Conservation (phyloP, 2,329 filamentous ascomycete species). For the Epichloe uncinata region DNA sequence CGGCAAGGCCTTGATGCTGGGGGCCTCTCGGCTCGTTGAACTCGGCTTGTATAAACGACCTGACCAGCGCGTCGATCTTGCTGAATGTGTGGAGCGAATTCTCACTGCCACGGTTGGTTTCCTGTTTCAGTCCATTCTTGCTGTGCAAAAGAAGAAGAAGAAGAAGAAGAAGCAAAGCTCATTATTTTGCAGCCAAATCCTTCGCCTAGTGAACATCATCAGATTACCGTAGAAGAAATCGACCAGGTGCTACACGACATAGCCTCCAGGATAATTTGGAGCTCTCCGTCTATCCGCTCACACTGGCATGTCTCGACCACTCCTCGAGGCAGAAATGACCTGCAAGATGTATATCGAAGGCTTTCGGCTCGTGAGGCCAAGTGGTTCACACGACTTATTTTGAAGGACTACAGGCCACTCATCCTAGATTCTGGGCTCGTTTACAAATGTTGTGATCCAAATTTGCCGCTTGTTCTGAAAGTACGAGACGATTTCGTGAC, state of each 20-base stretch:
- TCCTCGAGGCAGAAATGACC: constrained; percentile 24
- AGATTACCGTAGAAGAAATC: constrained; percentile 58
- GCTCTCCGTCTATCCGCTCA: constrained; percentile 46
- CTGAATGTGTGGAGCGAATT: constrained; percentile 53
- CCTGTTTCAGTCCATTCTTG: not conserved
- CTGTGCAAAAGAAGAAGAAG: not conserved
- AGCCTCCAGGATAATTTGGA: constrained; percentile 58
- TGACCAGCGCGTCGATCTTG: constrained; percentile 51
- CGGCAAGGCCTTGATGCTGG: constrained; percentile 51
- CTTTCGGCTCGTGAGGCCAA: constrained; percentile 61
- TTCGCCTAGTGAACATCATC: constrained; percentile 13
- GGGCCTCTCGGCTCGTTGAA: constrained; percentile 44
- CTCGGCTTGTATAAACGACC: constrained; percentile 49
- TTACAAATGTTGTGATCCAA: constrained; percentile 49
- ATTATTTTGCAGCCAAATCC: constrained; percentile 29
- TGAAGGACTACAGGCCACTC: constrained; percentile 63
- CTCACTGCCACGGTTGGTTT: constrained; percentile 43
- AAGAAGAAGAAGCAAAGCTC: not conserved
- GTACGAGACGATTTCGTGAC: constrained; percentile 55
- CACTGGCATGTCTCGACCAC: constrained; percentile 11
- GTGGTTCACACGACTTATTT: constrained; percentile 70
- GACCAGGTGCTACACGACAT: constrained; percentile 52
- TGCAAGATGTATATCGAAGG: constrained; percentile 45
- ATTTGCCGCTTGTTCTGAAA: constrained; percentile 55
- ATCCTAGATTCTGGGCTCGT: constrained; percentile 43